Conservation (phyloP, 1,284 basidiomycete genomes). For the Paramarasmius palmivorus region DNA sequence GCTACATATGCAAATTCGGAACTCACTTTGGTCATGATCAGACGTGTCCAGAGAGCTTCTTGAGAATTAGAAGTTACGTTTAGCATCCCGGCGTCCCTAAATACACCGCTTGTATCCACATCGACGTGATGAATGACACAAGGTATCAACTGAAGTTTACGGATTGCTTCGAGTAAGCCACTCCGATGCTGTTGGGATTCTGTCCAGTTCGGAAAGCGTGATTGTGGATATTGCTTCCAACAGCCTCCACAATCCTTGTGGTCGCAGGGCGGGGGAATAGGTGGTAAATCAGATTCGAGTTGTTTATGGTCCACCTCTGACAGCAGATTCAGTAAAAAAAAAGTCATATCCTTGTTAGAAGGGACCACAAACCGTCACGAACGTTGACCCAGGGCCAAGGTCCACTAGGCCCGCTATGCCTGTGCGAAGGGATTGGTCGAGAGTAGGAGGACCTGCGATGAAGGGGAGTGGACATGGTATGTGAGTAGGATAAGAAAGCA, state of each 20-base stretch:
- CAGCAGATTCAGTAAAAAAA: background rate
- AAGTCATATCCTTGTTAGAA: background rate
- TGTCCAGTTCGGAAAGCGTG: constrained; percentile 55
- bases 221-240: constrained; percentile 44
- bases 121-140: constrained; percentile 44
- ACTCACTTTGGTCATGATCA: background rate
- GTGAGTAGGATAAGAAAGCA: too few relatives aligned
- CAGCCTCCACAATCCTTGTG: constrained; percentile 1
- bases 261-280: background rate
- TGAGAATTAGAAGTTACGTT: background rate
- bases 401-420: constrained; percentile 1
- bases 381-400: constrained; percentile 3
- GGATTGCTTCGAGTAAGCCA: constrained; percentile 34
- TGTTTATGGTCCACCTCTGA: background rate
- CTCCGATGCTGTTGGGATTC: constrained; percentile 45
- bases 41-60: background rate
- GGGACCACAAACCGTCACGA: background rate
- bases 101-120: constrained; percentile 21
- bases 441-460: background rate
- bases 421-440: constrained; percentile 1
- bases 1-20: background rate
- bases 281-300: background rate
- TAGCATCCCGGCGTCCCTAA: constrained; percentile 32
- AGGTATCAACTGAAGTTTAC: constrained; percentile 19
- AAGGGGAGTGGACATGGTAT: background rate